These are phyloP conservation scores for Pythium apleroticum DNA, from an alignment of 352 stramenopile species.

Conservation along the genomic window DNA sequence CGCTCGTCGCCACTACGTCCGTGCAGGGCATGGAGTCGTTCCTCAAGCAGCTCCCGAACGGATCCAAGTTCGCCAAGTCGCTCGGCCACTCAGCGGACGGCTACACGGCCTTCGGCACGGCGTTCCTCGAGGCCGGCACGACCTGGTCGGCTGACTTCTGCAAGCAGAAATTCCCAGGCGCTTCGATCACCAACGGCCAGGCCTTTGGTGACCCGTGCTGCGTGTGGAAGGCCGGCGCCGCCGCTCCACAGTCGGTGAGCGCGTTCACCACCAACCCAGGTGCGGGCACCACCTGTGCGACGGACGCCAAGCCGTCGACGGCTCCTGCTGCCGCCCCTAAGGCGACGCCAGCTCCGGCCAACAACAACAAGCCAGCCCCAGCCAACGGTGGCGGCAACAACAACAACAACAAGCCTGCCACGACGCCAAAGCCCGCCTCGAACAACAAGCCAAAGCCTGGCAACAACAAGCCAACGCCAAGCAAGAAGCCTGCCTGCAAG, in stretches of 20 bases:
- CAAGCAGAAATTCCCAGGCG: conserved; percentile 37
- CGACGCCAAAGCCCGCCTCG: neutral
- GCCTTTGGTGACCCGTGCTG: conserved; percentile 62
- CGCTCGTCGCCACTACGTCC: conserved; percentile 74
- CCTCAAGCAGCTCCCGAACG: conserved; percentile 28
- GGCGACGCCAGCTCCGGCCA: neutral
- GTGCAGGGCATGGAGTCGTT: conserved; percentile 52
- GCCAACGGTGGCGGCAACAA: conserved; percentile 10
- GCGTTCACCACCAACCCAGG: conserved; percentile 24
- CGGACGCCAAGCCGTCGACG: conserved; percentile 4
- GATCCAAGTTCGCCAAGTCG: conserved; percentile 17
- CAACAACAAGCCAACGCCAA: conserved; percentile 9
- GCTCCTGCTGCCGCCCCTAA: neutral
- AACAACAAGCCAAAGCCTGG: neutral
- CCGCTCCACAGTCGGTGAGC: conserved; percentile 13
- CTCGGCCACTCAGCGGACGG: conserved; percentile 10
- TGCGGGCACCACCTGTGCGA: conserved; percentile 11
- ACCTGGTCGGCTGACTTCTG: conserved; percentile 36
- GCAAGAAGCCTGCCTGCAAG: conserved; percentile 17
- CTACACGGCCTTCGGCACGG: conserved; percentile 27
- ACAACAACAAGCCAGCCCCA: conserved; percentile 1
- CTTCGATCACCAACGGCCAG: conserved; percentile 48
- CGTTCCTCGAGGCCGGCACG: conserved; percentile 32
- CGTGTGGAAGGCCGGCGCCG: conserved; percentile 30
- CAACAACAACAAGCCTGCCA: conserved; percentile 16